Conservation (phyloP, 768 basidiomycete genomes). For the Boletus pseudo-olivaceus region DNA sequence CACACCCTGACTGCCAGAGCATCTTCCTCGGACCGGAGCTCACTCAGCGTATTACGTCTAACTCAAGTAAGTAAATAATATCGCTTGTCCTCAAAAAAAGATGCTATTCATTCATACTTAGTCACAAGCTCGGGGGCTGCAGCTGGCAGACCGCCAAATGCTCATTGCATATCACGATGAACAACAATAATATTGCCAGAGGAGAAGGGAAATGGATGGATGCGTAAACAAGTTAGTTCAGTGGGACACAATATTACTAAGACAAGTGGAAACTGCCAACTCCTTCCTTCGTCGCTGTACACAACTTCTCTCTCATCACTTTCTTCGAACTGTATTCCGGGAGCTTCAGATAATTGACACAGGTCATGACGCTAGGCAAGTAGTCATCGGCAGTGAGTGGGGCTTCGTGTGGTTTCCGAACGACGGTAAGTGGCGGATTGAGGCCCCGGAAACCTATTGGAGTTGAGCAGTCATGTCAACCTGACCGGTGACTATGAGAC, state of each 20-base stretch:
- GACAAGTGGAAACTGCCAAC: slow-evolving; percentile 97
- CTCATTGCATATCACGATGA: slow-evolving; percentile 1
- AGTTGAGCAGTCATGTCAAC: neutral
- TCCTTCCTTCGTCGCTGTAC: slow-evolving; percentile 86
- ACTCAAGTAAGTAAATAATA: no score
- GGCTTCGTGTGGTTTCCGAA: slow-evolving; percentile 93
- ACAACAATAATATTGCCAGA: slow-evolving; percentile 14
- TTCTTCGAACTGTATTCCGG: slow-evolving; percentile 91
- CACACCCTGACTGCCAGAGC: no score
- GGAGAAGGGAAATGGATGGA: slow-evolving; percentile 5
- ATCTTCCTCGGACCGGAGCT: no score
- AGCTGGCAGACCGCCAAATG: neutral
- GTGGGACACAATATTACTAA: slow-evolving; percentile 36
- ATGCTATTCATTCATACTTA: no score
- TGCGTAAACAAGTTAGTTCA: slow-evolving; percentile 23
- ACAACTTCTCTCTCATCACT: slow-evolving; percentile 80
- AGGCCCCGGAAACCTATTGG: slow-evolving; percentile 85
- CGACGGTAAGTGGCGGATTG: slow-evolving; percentile 91
- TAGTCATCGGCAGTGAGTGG: slow-evolving; percentile 91
- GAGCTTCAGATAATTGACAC: slow-evolving; percentile 93
- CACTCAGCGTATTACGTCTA: no score
- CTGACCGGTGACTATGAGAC: neutral
- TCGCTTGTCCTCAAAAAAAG: no score
- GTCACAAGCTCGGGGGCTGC: neutral
- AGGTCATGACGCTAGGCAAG: slow-evolving; percentile 97